These are phyloP conservation scores for Kwoniella botswanensis DNA, from an alignment of 768 basidiomycete genomes.

Conservation along the genomic window DNA sequence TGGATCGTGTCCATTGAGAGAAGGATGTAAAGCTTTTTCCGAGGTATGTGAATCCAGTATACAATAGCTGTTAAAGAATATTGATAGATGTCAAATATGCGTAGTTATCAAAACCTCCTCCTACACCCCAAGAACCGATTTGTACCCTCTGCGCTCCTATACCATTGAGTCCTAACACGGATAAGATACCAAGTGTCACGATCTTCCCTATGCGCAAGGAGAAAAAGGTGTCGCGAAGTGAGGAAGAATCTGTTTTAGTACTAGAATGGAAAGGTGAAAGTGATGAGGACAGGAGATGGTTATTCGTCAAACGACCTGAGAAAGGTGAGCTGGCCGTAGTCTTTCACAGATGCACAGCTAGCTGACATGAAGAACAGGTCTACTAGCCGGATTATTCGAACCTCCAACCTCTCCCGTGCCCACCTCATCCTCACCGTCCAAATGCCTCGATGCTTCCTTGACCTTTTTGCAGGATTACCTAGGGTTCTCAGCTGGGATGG, in stretches of 20 bases:
- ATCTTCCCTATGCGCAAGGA: slow-evolving; percentile 85
- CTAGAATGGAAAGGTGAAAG: slow-evolving; percentile 70
- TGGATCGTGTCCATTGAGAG: slow-evolving; percentile 70
- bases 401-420: slow-evolving; percentile 64
- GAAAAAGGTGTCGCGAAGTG: slow-evolving; percentile 81
- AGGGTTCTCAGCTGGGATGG: neutral
- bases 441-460: slow-evolving; percentile 15
- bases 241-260: slow-evolving; percentile 83
- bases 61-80: neutral
- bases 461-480: neutral
- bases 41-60: slow-evolving; percentile 48
- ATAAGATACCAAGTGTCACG: slow-evolving; percentile 62
- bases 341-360: neutral
- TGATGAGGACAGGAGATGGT: slow-evolving; percentile 61
- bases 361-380: slow-evolving; percentile 64
- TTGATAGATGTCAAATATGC: neutral
- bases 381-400: slow-evolving; percentile 86
- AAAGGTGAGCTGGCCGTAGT: slow-evolving; percentile 64
- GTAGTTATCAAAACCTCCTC: slow-evolving; percentile 18
- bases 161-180: slow-evolving; percentile 12
- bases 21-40: slow-evolving; percentile 71
- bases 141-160: slow-evolving; percentile 50
- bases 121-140: neutral
- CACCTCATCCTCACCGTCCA: neutral
- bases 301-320: slow-evolving; percentile 81